These are phyloP conservation scores for Penicillium arizonense DNA, from an alignment of 495 filamentous ascomycete species.

Conservation along the genomic window DNA sequence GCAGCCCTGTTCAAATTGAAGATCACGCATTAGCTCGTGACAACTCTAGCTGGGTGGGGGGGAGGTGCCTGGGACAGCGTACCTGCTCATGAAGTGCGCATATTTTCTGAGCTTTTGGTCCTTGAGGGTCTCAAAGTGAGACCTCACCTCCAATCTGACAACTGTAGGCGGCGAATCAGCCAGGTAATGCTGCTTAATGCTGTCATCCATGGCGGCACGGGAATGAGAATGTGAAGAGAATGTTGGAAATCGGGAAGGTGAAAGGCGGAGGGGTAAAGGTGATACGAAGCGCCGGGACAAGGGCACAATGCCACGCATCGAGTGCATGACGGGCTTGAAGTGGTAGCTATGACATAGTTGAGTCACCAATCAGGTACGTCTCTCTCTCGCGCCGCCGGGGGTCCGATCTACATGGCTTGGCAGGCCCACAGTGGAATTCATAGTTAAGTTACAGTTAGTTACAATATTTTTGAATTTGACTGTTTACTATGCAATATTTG, in stretches of 20 bases:
- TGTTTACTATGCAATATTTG: conserved; percentile 1
- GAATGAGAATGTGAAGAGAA: conserved; percentile 14
- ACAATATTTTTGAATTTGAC: neutral
- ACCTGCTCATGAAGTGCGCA: conserved; percentile 89
- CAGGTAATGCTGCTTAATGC: conserved; percentile 64
- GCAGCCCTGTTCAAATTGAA: conserved; percentile 60
- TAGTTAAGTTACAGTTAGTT: neutral
- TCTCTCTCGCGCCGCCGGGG: conserved; percentile 6
- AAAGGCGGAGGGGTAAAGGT: conserved; percentile 28
- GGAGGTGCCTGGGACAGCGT: conserved; percentile 19
- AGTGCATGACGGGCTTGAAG: conserved; percentile 19
- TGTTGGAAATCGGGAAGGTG: conserved; percentile 12
- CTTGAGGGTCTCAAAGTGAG: conserved; percentile 81
- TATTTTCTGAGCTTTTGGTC: conserved; percentile 72
- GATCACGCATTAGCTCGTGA: conserved; percentile 9
- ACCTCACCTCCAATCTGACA: conserved; percentile 80
- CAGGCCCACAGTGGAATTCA: neutral
- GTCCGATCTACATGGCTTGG: conserved; percentile 7
- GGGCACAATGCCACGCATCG: conserved; percentile 30
- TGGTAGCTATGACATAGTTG: conserved; percentile 22
- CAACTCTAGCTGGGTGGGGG: neutral
- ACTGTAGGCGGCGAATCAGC: conserved; percentile 87
- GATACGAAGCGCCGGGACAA: conserved; percentile 29
- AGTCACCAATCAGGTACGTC: conserved; percentile 14
- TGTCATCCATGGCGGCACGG: conserved; percentile 37